Base-by-base conservation (phyloP, 140 eudicot species). In the Erigeron philadelphicus region DNA sequence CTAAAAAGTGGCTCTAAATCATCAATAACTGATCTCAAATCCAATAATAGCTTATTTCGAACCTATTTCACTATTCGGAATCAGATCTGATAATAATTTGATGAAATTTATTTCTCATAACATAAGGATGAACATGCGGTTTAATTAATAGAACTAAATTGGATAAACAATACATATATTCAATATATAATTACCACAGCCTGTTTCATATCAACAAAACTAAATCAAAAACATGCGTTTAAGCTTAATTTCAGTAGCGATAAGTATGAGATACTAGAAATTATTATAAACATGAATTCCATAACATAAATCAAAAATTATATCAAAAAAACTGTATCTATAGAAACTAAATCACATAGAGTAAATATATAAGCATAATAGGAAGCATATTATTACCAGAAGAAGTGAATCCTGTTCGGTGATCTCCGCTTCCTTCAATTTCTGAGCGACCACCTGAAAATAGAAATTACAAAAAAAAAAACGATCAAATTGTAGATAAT, bases 351-450 rank as follows among this genome's bases (percentile, higher is more conserved):
- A 64, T 17, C 7, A 53, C 10, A 61, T 45, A 35, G 5, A 3
- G 38, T 31, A 31, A 31, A 31, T 31, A 31, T 31, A 31, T 31
- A 31, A 4, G 38, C 5, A 31, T 31, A 31, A 31, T 31, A 3
- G 38, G 38, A 31, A 31, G 38, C 38, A 31, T 2, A 31, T 31
- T 31, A 7, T 83, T 84, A 93, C 98, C 53, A 93, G 85, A 46
- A 93, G 89, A 60, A 93, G 98, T n/a, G 98, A 93, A 71, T 89
- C 98, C 85, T 89, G 95, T 83, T 93, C 96, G 0, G 98, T 93
- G 78, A 89, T 85, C 85, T 87, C 96, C 44, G 90, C 66, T 87
- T 93, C 96, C 87, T 89, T 89, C 74, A 89, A 13, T 46, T 89
- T 89, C 92, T 93, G 98, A 3, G 88, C 95, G 49, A 85, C 89